Percentiles rank a stretch among this genome's conserved stretches.
phyloP scores from a whole-genome alignment of 306 rosid genomes.

The Prinsepia uniflora region DNA sequence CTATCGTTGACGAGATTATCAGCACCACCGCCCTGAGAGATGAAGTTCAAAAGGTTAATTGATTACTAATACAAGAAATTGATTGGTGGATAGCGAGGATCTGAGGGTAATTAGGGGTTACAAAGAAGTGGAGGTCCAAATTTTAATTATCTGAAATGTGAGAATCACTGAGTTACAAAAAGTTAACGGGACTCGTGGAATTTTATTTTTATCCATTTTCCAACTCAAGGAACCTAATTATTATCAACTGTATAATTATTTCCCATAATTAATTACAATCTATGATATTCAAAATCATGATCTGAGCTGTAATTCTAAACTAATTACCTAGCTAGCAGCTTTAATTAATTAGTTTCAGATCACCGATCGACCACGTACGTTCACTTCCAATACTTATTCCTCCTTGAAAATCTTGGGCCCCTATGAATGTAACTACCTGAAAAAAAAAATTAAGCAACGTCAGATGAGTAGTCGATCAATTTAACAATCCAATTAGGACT shows the following conservation, averaged over 20 bases:
- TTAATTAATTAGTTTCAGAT: neutral
- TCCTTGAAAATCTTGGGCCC: slow-evolving; percentile 35
- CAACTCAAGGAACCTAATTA: neutral
- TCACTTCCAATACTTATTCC: slow-evolving; percentile 22
- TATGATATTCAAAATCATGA: neutral
- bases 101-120: slow-evolving; percentile 43
- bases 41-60: slow-evolving; percentile 1
- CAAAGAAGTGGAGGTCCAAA: no score
- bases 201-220: neutral
- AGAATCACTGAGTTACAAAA: no score
- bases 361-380: neutral
- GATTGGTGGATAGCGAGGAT: slow-evolving; percentile 12
- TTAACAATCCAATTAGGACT: neutral
- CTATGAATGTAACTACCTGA: slow-evolving; percentile 49
- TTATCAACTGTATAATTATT: neutral
- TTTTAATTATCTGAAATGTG: no score
- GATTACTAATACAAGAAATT: neutral
- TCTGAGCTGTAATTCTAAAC: neutral
- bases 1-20: slow-evolving; percentile 33
- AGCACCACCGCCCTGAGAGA: slow-evolving; percentile 44
- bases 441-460: slow-evolving; percentile 15
- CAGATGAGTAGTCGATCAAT: neutral
- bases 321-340: no score
- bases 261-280: neutral
- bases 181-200: no score